Evolutionary conservation across 192 early-diverging fungal species (phyloP).

Genomic region (Geosiphon pyriformis): DNA sequence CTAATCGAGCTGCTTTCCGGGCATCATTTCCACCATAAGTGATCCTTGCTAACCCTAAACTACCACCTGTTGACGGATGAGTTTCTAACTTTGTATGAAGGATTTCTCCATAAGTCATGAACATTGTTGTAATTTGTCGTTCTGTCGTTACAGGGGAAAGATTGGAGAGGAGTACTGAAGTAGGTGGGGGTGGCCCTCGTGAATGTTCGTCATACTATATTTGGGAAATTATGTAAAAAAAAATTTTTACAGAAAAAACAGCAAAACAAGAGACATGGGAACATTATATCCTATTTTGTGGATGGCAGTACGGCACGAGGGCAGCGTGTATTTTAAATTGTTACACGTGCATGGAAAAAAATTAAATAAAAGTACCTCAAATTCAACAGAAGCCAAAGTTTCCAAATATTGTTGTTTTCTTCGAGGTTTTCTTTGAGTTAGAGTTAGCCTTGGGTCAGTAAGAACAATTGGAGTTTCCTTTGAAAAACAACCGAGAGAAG

Average conservation of each 20-base stretch:
- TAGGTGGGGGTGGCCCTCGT: conserved; percentile 27
- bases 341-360: too few species aligned
- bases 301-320: too few species aligned
- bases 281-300: conserved; percentile 1
- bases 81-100: conserved; percentile 43
- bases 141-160: conserved; percentile 36
- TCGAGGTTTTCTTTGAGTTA: neutral
- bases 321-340: too few species aligned
- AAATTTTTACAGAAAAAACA: neutral
- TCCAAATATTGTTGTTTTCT: neutral
- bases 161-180: conserved; percentile 33
- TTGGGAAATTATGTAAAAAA: neutral
- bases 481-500: neutral
- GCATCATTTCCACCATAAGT: conserved; percentile 37
- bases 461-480: conserved; percentile 1
- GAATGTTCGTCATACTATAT: conserved; percentile 1
- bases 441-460: neutral
- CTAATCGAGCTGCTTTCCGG: conserved; percentile 35
- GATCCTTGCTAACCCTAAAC: conserved; percentile 45
- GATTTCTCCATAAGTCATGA: conserved; percentile 48
- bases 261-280: neutral
- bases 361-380: too few species aligned
- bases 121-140: conserved; percentile 31
- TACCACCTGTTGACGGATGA: conserved; percentile 45
- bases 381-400: conserved; percentile 3